Conservation (phyloP, 257 asterid species). For the Asclepias syriaca region DNA sequence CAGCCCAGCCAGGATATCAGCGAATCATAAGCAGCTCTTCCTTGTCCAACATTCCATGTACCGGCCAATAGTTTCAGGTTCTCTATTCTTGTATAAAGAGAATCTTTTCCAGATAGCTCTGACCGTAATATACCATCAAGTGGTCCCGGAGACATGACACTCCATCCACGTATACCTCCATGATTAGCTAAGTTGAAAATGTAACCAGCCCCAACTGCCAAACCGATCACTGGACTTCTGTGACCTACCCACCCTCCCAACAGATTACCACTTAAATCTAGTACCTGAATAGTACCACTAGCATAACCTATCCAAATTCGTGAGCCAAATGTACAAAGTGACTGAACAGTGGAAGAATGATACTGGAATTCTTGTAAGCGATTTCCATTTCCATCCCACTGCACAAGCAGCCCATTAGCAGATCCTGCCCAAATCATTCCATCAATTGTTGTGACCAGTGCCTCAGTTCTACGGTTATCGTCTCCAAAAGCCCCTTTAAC, state of each 20-base stretch:
- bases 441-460: constrained; percentile 54
- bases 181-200: constrained; percentile 79
- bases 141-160: constrained; percentile 78
- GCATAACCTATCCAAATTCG: constrained; percentile 86
- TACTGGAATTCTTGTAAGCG: constrained; percentile 65
- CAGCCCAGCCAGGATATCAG: constrained; percentile 87
- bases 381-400: constrained; percentile 90
- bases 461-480: constrained; percentile 81
- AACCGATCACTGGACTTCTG: constrained; percentile 63
- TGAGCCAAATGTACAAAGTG: constrained; percentile 65
- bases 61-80: constrained; percentile 87
- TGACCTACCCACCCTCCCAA: constrained; percentile 91
- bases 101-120: constrained; percentile 75
- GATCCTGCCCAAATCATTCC: constrained; percentile 94
- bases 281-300: constrained; percentile 77
- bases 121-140: constrained; percentile 55
- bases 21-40: constrained; percentile 84
- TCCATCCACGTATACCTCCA: constrained; percentile 99
- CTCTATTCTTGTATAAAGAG: constrained; percentile 68
- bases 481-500: constrained; percentile 76
- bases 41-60: constrained; percentile 98
- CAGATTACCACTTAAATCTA: constrained; percentile 78
- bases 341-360: constrained; percentile 65
- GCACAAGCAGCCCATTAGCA: constrained; percentile 79
- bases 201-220: constrained; percentile 66